Evolutionary conservation across 805 yeast species (phyloP), one percentile per base, ranked within the genome.

Genomic region (Torulaspora maleeae): DNA sequence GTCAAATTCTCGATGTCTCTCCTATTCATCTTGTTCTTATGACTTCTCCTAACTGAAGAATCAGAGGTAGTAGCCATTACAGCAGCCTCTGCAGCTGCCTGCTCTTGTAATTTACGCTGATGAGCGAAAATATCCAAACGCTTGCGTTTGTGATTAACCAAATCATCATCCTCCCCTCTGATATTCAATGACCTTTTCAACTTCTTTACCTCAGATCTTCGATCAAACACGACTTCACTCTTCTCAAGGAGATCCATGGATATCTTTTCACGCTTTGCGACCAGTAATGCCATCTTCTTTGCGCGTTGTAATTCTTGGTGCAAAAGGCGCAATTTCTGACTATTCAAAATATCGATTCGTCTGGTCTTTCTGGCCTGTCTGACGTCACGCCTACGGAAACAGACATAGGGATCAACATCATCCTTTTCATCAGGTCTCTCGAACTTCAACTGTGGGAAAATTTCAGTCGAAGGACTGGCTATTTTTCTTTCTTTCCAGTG

Each of bases 311-410:
- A 73, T 49, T 93, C 95, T 49, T 76, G 75, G 51, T 84, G 86
- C 27, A 93, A 70, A 45, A 77, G 63, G 17, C 93, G 76, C 40
- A 93, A 72, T 52, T 90, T 79, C 64, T 90, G 97, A 11, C 89
- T 83, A 54, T 93, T 88, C 56, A 88, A 86, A 27, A 86, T 78
- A 69, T 93, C 99, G 0, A 96, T 86, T 52, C 98, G 79, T 65
- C 99, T 80, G 0, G 99, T 93, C 65, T 93, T 93, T 65, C 99
- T 83, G 25, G 95, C 93, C 61, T 86, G 97, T 53, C 99, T 80
- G 53, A 88, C 83, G 60, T 90, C 98, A 65, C 99, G 83, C 54
- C 96, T 81, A 59, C 99, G 79, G 73, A 93, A 93, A 70, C 97
- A 88, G 33, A 88, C 83, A 65, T 93, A 93, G 1, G 99, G 98